phyloP scores from a whole-genome alignment of 768 basidiomycete species.

The Mycena venus region DNA sequence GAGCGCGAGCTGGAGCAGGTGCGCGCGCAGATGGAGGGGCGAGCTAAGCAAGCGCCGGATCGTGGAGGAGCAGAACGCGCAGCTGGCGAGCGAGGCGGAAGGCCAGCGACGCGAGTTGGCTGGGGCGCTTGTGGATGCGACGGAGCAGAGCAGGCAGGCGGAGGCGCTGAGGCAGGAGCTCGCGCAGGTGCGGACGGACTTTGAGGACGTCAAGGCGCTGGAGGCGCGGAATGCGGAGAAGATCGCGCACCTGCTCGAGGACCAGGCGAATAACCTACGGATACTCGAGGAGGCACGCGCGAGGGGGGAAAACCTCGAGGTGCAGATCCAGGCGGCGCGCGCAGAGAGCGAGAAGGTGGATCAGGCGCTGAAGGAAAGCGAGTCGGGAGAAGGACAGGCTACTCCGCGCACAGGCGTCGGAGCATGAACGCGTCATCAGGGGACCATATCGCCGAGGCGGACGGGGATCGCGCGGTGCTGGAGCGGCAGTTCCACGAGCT shows the following conservation, averaged over 20 bases:
- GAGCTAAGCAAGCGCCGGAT: conserved; percentile 73
- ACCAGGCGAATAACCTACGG: conserved; percentile 79
- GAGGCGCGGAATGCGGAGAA: conserved; percentile 76
- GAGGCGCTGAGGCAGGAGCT: conserved; percentile 76
- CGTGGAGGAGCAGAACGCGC: conserved; percentile 73
- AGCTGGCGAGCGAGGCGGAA: conserved; percentile 69
- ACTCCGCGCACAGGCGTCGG: conserved; percentile 78
- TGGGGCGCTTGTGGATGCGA: conserved; percentile 74
- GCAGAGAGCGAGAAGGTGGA: conserved; percentile 81
- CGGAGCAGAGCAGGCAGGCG: conserved; percentile 71
- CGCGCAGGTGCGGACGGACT: conserved; percentile 69
- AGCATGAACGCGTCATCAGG: conserved; percentile 75
- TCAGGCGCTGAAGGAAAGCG: conserved; percentile 74
- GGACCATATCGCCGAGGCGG: conserved; percentile 93
- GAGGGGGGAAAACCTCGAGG: conserved; percentile 81
- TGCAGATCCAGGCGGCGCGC: conserved; percentile 78
- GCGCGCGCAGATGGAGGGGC: conserved; percentile 72
- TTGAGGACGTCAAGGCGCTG: conserved; percentile 75
- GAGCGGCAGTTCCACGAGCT: conserved; percentile 89
- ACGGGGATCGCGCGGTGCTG: conserved; percentile 92
- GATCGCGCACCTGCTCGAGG: conserved; percentile 75
- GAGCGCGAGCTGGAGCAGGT: conserved; percentile 77
- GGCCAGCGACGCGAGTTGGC: conserved; percentile 66
- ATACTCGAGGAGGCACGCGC: conserved; percentile 82
- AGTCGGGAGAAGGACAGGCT: conserved; percentile 85